Evolutionary conservation across 2,329 filamentous ascomycete species (phyloP).

Genomic region (Cryoendolithus antarcticus): DNA sequence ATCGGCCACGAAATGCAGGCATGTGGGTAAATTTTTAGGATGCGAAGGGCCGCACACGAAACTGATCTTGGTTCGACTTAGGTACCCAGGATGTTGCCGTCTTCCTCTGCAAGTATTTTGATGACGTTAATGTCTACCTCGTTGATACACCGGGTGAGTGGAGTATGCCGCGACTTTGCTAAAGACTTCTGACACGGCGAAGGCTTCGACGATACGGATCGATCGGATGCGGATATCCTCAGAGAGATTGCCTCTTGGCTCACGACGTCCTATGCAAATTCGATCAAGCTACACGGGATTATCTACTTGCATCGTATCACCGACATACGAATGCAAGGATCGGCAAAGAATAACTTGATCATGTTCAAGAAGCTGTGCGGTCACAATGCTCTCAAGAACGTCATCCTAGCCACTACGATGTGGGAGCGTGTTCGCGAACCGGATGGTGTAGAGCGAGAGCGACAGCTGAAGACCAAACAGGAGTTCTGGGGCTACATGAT

Average conservation of each 20-base stretch:
- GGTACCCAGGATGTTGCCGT: constrained; percentile 1
- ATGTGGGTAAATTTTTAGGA: constrained; percentile 4
- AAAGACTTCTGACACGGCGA: background rate
- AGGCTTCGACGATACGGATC: too few relatives aligned
- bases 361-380: constrained; percentile 37
- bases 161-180: constrained; percentile 4
- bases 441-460: constrained; percentile 11
- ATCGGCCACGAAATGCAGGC: constrained; percentile 22
- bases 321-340: constrained; percentile 29
- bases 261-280: constrained; percentile 18
- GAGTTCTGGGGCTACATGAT: constrained; percentile 15
- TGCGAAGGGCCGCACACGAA: too few relatives aligned
- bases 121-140: constrained; percentile 1
- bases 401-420: constrained; percentile 31
- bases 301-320: constrained; percentile 37
- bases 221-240: constrained; percentile 32
- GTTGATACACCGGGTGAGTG: constrained; percentile 5
- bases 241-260: constrained; percentile 31
- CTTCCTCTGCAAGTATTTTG: background rate
- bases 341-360: constrained; percentile 28
- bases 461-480: constrained; percentile 5
- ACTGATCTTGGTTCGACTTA: too few relatives aligned
- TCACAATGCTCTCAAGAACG: constrained; percentile 27
- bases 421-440: constrained; percentile 22
- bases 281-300: constrained; percentile 29